A percentile compares a stretch with the other conserved stretches of the same genome.
Conservation (phyloP, 257 asterid species). For the Capsicum baccatum region DNA sequence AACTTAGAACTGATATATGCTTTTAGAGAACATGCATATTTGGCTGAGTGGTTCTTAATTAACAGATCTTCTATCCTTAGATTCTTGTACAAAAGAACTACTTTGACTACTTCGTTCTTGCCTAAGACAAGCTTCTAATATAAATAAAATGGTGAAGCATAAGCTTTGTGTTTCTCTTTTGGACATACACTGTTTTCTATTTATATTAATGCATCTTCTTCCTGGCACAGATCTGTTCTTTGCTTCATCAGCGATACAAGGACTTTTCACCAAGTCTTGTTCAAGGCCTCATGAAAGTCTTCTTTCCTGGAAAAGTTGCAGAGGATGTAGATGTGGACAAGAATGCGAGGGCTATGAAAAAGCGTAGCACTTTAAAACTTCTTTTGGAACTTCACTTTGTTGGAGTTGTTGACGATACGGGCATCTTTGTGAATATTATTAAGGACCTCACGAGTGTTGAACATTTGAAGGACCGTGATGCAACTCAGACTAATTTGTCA, state of each 20-base stretch:
- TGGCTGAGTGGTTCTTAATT: constrained; percentile 18
- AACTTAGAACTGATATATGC: constrained; percentile 4
- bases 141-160: background rate
- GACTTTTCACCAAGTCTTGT: constrained; percentile 93
- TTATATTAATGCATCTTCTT: constrained; percentile 8
- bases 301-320: constrained; percentile 72
- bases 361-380: constrained; percentile 94
- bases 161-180: constrained; percentile 21
- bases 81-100: background rate
- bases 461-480: constrained; percentile 94
- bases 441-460: constrained; percentile 90
- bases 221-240: constrained; percentile 83
- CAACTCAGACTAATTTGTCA: constrained; percentile 92
- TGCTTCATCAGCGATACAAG: constrained; percentile 96
- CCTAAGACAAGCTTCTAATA: background rate
- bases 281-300: constrained; percentile 90
- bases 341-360: constrained; percentile 91
- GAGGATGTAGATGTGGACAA: constrained; percentile 87
- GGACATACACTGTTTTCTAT: constrained; percentile 1
- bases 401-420: constrained; percentile 85
- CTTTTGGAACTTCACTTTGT: constrained; percentile 95
- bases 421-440: constrained; percentile 71
- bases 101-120: background rate
- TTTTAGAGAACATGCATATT: background rate
- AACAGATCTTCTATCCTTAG: constrained; percentile 15